Base-by-base conservation (phyloP, 768 basidiomycete species). In the Cystofilobasidium capitatum region DNA sequence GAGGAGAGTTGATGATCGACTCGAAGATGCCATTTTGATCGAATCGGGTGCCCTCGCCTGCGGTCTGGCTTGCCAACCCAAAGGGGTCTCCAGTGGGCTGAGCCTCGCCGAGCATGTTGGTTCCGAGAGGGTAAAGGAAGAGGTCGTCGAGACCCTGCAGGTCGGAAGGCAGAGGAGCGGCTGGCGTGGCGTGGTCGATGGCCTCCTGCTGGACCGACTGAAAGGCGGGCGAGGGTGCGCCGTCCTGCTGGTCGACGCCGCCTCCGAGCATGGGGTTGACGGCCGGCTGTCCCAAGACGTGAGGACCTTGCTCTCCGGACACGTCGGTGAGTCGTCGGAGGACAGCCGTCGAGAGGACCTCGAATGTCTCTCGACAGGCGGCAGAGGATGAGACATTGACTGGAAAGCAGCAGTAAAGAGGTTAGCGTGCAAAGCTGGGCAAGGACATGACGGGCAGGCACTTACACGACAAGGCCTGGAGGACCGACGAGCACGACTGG, bases 401-500 rank as follows among this genome's bases (percentile, higher is more conserved):
- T 72, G 62, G 29, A 58, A 44, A 44, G n/a, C n/a, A n/a, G n/a
- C n/a, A n/a, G n/a, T n/a, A n/a, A n/a, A n/a, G n/a, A n/a, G n/a
- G n/a, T n/a, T n/a, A n/a, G n/a, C n/a, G n/a, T n/a, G n/a, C n/a
- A n/a, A n/a, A n/a, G 12, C 26, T 5, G 13, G 42, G 12, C 42
- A 47, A 62, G 44, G 64, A 70, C 70, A 72, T 70, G 22, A 71
- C 71, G n/a, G 71, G 66, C 69, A 73, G 73, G 54, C 26, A 74
- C 77, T 70, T 58, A 78, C 77, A 73, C n/a, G 77, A 71, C 16
- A 78, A 70, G 36, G 74, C 75, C 60, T 76, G 76, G 45, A 78
- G 61, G 2, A 74, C 75, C 26, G 72, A 72, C 47, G 75, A 60
- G 70, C 76, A 77, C n/a, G 74, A 74, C 44, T 77, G 76, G 29